These are phyloP conservation scores for Hanseniaspora uvarum DNA, from an alignment of 1,139 yeast species.

Conservation along the genomic window DNA sequence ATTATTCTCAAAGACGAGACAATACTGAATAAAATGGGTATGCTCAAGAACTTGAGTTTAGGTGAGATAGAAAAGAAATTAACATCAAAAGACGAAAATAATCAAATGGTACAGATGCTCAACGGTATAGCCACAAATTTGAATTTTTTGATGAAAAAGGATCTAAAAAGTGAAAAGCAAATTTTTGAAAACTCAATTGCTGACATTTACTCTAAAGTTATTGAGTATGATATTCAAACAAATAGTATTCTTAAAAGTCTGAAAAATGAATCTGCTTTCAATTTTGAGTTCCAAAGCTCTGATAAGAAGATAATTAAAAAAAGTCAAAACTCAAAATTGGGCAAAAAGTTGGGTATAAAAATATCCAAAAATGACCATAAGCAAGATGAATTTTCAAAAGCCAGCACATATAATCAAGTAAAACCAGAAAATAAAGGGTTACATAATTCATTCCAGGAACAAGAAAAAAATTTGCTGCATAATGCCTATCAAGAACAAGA, in stretches of 20 bases:
- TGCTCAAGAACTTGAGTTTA: neutral
- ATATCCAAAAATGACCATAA: neutral
- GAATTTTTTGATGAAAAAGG: neutral
- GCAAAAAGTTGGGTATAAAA: neutral
- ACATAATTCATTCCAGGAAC: neutral
- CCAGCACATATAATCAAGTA: neutral
- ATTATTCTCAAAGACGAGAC: neutral
- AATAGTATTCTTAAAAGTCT: neutral
- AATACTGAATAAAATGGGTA: neutral
- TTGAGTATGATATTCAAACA: neutral
- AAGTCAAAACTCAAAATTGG: neutral
- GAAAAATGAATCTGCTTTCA: neutral
- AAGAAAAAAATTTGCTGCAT: slow-evolving; percentile 4
- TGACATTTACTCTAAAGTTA: neutral
- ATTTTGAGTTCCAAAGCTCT: neutral
- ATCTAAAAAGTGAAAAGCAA: neutral
- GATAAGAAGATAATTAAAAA: neutral
- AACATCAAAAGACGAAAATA: neutral
- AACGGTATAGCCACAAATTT: neutral
- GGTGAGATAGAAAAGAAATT: neutral
- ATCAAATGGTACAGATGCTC: neutral
- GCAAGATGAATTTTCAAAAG: neutral
- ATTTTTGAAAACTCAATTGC: neutral
- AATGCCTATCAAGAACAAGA: slow-evolving; percentile 10
- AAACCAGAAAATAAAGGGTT: neutral